Base-by-base conservation (phyloP, 2,329 filamentous ascomycete species). In the Ascochyta pisi region DNA sequence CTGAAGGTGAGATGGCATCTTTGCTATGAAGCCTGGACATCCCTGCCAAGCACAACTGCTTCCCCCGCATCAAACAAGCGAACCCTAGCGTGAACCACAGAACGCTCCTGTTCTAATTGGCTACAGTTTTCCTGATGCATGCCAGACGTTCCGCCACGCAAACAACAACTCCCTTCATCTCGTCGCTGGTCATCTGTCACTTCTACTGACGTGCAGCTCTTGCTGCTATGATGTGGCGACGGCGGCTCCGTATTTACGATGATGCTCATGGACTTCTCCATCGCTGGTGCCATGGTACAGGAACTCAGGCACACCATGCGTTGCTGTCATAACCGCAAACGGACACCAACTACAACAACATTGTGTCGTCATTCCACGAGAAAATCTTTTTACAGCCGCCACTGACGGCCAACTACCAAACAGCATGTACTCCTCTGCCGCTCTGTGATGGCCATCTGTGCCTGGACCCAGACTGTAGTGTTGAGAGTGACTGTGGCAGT, bases 311-410 rank as follows among this genome's bases (percentile, higher is more conserved):
- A 56, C 42, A 51, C 29, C 47, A 56, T 38, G 53, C 31, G 53
- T 33, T 56, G 42, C 33, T 56, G 53, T 56, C 37, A 51, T 23
- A 34, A 46, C 48, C 33, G 47, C 53, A 56, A 56, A 48, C 47
- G 53, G 53, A 47, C n/a, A 33, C 38, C 38, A 4, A 43, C 23
- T 16, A 51, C 38, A 48, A 29, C 37, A 38, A 50, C 10, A 33
- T 26, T 26, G 29, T 51, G 47, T 47, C 53, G 47, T 56, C 47
- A 56, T 56, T 8, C 19, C 31, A 23, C 12, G 2, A 43, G 3
- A 26, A 19, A 7, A 34, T 13, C 38, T 27, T 50, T 54, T 40
- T 47, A 13, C 34, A 12, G 43, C 37, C 42, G 38, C 38, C 47
- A 51, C 42, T 48, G 16, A 26, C 15, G 33, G 24, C 41, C 15